Evolutionary conservation across 495 filamentous ascomycete species (phyloP).

Genomic region (Hyaloscypha finlandica): DNA sequence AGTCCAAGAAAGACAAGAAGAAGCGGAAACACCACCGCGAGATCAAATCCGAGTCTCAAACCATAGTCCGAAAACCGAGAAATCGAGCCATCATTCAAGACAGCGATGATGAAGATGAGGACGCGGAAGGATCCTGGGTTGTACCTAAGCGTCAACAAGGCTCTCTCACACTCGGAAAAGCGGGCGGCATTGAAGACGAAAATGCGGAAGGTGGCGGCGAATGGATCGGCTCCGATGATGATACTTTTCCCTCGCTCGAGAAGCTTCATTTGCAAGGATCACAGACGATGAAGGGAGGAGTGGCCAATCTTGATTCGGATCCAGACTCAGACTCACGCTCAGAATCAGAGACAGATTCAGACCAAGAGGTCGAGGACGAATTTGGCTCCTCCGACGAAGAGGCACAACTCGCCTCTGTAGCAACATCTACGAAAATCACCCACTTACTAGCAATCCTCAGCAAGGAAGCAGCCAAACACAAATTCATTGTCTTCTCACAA

Average conservation of each 20-base stretch:
- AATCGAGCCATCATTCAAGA: constrained; percentile 42
- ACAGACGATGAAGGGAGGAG: constrained; percentile 19
- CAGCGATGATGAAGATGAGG: constrained; percentile 47
- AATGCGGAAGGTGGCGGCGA: constrained; percentile 84
- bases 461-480: constrained; percentile 74
- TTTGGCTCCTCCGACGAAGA: constrained; percentile 46
- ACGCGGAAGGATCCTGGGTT: constrained; percentile 77
- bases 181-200: constrained; percentile 82
- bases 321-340: constrained; percentile 22
- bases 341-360: constrained; percentile 31
- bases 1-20: constrained; percentile 33
- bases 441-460: constrained; percentile 79
- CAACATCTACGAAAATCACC: constrained; percentile 87
- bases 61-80: constrained; percentile 30
- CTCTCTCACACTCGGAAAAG: constrained; percentile 64
- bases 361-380: constrained; percentile 39
- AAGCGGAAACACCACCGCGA: constrained; percentile 36
- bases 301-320: constrained; percentile 6
- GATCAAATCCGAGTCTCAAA: constrained; percentile 34
- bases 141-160: constrained; percentile 64
- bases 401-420: constrained; percentile 34
- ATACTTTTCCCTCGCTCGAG: constrained; percentile 38
- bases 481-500: constrained; percentile 97
- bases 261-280: constrained; percentile 16
- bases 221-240: constrained; percentile 68